A percentile compares a stretch with the other conserved stretches of the same genome.
phyloP scores from a whole-genome alignment of 1,284 basidiomycete genomes.

The Ceratobasidium sp. region DNA sequence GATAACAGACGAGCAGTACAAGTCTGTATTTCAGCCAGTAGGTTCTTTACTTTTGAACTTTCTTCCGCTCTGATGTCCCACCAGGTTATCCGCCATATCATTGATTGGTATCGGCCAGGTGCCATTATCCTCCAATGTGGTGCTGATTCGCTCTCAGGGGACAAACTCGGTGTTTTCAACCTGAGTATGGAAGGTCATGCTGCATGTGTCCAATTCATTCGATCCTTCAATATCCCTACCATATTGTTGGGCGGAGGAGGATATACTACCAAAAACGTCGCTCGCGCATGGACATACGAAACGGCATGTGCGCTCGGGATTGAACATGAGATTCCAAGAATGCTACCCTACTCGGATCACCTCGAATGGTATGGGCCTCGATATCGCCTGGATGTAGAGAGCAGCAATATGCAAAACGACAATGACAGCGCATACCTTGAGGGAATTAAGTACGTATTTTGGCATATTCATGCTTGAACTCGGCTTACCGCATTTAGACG shows the following conservation, averaged over 20 bases:
- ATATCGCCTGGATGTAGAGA: constrained; percentile 89
- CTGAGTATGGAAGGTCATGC: constrained; percentile 95
- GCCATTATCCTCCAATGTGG: constrained; percentile 96
- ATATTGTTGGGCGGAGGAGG: constrained; percentile 95
- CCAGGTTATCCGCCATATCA: constrained; percentile 83
- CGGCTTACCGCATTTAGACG: constrained; percentile 52
- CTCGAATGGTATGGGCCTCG: constrained; percentile 98
- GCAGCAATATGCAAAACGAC: constrained; percentile 94
- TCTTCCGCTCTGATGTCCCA: neutral
- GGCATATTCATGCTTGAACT: constrained; percentile 2
- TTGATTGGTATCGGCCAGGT: constrained; percentile 89
- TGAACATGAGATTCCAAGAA: constrained; percentile 76
- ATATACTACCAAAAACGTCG: constrained; percentile 96
- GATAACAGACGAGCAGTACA: constrained; percentile 83
- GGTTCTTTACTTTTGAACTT: constrained; percentile 48
- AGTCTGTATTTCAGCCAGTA: constrained; percentile 88
- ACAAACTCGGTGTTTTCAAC: constrained; percentile 97
- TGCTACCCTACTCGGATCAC: constrained; percentile 94
- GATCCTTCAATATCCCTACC: constrained; percentile 84
- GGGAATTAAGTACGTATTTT: constrained; percentile 67
- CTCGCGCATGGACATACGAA: constrained; percentile 95
- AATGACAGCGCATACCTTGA: constrained; percentile 87
- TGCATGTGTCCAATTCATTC: constrained; percentile 86
- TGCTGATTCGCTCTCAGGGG: constrained; percentile 92
- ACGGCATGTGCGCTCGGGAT: constrained; percentile 92